Evolutionary conservation across 2,329 filamentous ascomycete genomes (phyloP), one percentile per base, ranked within the genome.

Genomic region (Fusarium sp.): DNA sequence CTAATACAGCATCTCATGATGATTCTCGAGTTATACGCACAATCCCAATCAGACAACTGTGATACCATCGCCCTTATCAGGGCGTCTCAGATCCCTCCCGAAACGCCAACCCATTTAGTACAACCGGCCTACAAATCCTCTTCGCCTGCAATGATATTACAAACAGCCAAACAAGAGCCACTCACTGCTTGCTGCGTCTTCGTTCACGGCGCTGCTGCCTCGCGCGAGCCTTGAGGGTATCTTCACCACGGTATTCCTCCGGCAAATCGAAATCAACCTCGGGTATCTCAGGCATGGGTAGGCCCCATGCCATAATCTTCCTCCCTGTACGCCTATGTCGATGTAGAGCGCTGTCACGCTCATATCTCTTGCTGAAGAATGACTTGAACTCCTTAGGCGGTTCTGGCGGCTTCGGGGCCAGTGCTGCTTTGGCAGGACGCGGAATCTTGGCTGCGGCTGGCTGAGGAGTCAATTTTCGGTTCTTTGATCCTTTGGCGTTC

Each of bases 321-420:
- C 94, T 88, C 47, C 90, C 90, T 55, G 91, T 89, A 58, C 93
- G 90, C 38, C 94, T 88, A 54, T 90, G 86, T 74, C 90, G 91
- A 69, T 90, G 92, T n/a, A 97, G 82, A 15, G 95, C 94, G 12
- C 91, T 90, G 28, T 95, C 93, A 31, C 95, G 91, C 68, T 95
- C 88, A 78, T 97, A 91, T 30, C 88, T 90, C 82, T 96, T 95
- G 24, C 87, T 82, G 79, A 95, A 98, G 83, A 98, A 98, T 0
- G 94, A 97, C n/a, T 86, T 92, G 78, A 98, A 95, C 41, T 93
- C 92, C 65, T 86, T 88, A 5, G 81, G 81, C 16, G 84, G 83
- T 33, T 82, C 78, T 24, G 82, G 82, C 39, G 83, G 79, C 38
- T 80, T 79, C 15, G 79, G 73, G 41, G 73, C 61, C 54, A 74